Base-by-base conservation (phyloP, 768 basidiomycete genomes). In the Collybia nuda region DNA sequence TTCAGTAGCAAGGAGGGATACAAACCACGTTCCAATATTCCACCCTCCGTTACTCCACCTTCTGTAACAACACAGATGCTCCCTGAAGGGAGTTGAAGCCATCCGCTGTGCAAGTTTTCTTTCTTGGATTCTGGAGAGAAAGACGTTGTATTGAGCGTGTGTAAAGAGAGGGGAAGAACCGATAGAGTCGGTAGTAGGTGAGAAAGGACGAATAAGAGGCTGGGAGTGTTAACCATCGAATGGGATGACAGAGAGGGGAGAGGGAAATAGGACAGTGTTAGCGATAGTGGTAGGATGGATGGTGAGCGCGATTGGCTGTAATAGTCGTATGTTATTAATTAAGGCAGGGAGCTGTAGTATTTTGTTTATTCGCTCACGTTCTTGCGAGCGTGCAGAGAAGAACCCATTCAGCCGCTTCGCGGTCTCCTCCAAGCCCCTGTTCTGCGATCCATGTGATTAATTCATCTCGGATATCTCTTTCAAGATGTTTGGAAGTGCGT, bases 361-460 rank as follows among this genome's bases (percentile, higher is more conserved):
- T 32, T 2, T 32, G 12, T 11, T 11, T 3, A 32, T 32, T 3
- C 2, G 71, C 87, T 56, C 60, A 92, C 90, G 86, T 80, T 67
- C 77, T 76, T 23, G 84, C 75, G 14, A 86, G 73, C 40, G 75
- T 60, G 38, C 77, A 70, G 22, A 92, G 70, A 4, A 93, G 70
- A 6, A 88, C 72, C 86, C 86, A 91, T 66, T 91, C 85, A 19
- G 90, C 88, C 1, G 84, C 84, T 18, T 80, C 71, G 24, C 58
- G 64, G 59, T 93, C 90, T 3, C 87, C 85, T 0, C 76, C 86
- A 3, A 93, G 72, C 9, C 76, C 81, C 59, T 88, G 82, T 19
- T 76, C 66, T 0, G 90, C 86, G 43, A 93, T 79, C 91, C 91
- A 93, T 0, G 68, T 54, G 35, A 92, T 73, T 15, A 93, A 70